Evolutionary conservation across 2,329 filamentous ascomycete species (phyloP).

Genomic region (Mycocentrospora acerina): DNA sequence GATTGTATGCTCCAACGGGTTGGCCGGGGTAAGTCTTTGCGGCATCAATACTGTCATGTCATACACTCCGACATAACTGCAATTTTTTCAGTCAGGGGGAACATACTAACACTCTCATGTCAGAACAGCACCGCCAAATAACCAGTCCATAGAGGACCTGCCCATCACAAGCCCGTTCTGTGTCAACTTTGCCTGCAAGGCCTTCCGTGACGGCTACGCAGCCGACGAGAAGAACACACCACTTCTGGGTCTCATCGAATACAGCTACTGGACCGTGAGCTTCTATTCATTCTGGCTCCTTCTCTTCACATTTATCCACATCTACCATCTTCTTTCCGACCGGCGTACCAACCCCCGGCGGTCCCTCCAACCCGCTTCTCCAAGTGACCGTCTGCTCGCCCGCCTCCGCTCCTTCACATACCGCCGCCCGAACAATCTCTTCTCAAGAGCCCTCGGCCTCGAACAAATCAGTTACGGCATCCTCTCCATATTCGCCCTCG

Average conservation of each 20-base stretch:
- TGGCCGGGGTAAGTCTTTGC: conserved; percentile 10
- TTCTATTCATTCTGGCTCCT: conserved; percentile 16
- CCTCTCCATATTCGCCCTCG: conserved; percentile 11
- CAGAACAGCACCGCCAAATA: conserved; percentile 4
- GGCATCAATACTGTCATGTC: neutral
- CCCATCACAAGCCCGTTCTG: conserved; percentile 16
- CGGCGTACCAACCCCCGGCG: neutral
- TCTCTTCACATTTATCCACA: conserved; percentile 8
- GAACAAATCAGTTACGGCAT: conserved; percentile 14
- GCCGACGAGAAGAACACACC: conserved; percentile 10
- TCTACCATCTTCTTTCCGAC: conserved; percentile 6
- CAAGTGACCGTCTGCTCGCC: conserved; percentile 5
- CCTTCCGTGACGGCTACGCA: conserved; percentile 13
- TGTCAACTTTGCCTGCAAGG: conserved; percentile 10
- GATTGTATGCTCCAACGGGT: conserved; percentile 8
- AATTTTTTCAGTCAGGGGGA: neutral
- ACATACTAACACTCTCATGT: neutral
- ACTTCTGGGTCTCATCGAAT: conserved; percentile 10
- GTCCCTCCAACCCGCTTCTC: neutral
- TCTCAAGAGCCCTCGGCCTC: conserved; percentile 12
- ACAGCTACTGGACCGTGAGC: conserved; percentile 16
- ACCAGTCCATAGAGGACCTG: conserved; percentile 8
- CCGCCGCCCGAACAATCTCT: conserved; percentile 12
- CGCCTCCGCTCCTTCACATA: conserved; percentile 14
- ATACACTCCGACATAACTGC: neutral